Percentiles rank a stretch among this genome's conserved stretches.
phyloP scores from a whole-genome alignment of 441 rosid genomes.

The Kokia cookei region DNA sequence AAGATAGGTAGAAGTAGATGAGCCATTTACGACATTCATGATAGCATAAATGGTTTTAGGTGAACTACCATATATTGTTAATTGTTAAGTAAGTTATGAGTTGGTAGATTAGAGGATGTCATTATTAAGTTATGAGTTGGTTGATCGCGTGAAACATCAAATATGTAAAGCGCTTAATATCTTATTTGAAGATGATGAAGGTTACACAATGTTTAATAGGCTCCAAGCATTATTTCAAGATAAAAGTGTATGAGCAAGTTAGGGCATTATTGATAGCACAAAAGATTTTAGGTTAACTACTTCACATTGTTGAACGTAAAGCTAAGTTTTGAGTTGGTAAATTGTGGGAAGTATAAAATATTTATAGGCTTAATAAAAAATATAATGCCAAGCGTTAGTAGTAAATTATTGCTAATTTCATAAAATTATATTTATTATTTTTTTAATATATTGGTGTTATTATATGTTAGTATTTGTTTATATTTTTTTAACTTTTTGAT shows the following conservation, averaged over 20 bases:
- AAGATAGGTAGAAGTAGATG: not conserved
- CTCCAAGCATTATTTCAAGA: not conserved
- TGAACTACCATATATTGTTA: not conserved
- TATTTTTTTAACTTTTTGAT: too few relatives aligned
- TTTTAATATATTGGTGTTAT: too few relatives aligned
- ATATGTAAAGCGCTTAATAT: not conserved
- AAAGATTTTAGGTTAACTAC: not conserved
- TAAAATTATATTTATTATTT: too few relatives aligned
- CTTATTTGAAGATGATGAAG: not conserved
- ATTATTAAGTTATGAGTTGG: not conserved
- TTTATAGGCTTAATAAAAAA: not conserved
- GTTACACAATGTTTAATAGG: not conserved
- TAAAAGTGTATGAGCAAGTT: not conserved
- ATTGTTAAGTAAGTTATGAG: not conserved
- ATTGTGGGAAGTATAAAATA: not conserved
- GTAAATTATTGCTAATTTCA: too few relatives aligned
- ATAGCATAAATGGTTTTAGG: not conserved
- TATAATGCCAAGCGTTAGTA: too few relatives aligned
- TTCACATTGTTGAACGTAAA: not conserved
- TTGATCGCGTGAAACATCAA: not conserved
- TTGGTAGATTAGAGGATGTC: not conserved
- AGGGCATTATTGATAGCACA: not conserved
- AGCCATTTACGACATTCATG: not conserved
- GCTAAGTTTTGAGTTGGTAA: not conserved
- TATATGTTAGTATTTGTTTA: too few relatives aligned